Conservation (phyloP, 164 flowering plant genomes). For the Santalum album region DNA sequence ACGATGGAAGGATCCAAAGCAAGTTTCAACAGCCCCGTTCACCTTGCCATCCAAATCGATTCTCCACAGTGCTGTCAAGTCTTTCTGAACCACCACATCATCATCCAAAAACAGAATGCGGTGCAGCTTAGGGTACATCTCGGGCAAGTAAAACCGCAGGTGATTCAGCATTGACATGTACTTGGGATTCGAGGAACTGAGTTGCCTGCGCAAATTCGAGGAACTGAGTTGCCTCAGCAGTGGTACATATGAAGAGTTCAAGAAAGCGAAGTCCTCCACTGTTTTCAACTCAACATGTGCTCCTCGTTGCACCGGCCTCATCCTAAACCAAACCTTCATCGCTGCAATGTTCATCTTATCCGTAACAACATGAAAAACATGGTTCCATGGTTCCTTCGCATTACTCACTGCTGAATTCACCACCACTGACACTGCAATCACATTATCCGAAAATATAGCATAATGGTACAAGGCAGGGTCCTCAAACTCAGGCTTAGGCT, state of each 20-base stretch:
- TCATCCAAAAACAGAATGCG: slow-evolving; percentile 76
- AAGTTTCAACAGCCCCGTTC: slow-evolving; percentile 88
- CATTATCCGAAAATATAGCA: slow-evolving; percentile 83
- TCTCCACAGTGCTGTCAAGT: slow-evolving; percentile 75
- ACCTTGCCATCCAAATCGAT: slow-evolving; percentile 89
- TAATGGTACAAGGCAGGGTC: slow-evolving; percentile 79
- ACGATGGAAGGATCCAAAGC: slow-evolving; percentile 87
- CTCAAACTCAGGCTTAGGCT: slow-evolving; percentile 49
- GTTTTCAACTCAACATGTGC: slow-evolving; percentile 82
- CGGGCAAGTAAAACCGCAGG: slow-evolving; percentile 80
- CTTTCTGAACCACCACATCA: slow-evolving; percentile 91
- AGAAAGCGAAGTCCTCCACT: slow-evolving; percentile 56
- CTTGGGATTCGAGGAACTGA: slow-evolving; percentile 49
- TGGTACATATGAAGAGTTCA: slow-evolving; percentile 67
- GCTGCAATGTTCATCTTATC: slow-evolving; percentile 81
- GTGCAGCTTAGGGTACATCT: slow-evolving; percentile 76
- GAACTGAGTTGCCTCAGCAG: slow-evolving; percentile 56
- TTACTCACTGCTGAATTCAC: slow-evolving; percentile 81
- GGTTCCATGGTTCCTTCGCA: slow-evolving; percentile 76
- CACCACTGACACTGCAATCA: slow-evolving; percentile 88
- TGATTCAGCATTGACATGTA: slow-evolving; percentile 62
- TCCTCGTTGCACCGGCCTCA: slow-evolving; percentile 60
- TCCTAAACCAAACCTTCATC: slow-evolving; percentile 92
- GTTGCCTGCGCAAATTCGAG: slow-evolving; percentile 35
- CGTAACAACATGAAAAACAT: slow-evolving; percentile 85